These are phyloP conservation scores for Wallacemonas sp. DNA, from an alignment of 208 protist genomes.

Conservation along the genomic window DNA sequence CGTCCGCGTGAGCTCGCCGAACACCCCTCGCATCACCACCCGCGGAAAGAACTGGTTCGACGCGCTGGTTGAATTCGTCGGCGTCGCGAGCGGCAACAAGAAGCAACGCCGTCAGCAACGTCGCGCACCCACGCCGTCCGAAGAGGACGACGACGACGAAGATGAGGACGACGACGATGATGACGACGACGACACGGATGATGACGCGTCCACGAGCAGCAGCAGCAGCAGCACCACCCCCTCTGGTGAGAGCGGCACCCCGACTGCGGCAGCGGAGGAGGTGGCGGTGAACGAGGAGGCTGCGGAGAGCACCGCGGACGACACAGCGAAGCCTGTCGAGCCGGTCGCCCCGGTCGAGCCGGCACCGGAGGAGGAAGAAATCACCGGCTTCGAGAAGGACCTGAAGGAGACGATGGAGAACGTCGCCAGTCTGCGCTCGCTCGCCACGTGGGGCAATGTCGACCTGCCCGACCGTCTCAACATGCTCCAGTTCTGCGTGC, in stretches of 20 bases:
- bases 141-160: conserved; percentile 25
- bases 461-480: conserved; percentile 71
- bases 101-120: conserved; percentile 51
- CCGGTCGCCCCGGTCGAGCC: not conserved
- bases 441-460: conserved; percentile 86
- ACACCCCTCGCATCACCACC: conserved; percentile 47
- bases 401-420: conserved; percentile 66
- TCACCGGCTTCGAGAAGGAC: conserved; percentile 39
- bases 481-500: conserved; percentile 75
- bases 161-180: conserved; percentile 21
- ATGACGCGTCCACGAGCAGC: conserved; percentile 17
- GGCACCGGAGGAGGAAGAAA: conserved; percentile 25
- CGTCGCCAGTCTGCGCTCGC: conserved; percentile 53
- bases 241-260: too few relatives aligned
- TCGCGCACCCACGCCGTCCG: conserved; percentile 15
- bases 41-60: conserved; percentile 84
- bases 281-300: not conserved
- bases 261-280: not conserved
- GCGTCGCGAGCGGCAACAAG: conserved; percentile 72
- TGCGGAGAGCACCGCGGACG: not conserved
- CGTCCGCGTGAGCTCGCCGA: conserved; percentile 45
- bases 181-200: conserved; percentile 18
- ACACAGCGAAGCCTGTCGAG: too few relatives aligned
- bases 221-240: too few relatives aligned
- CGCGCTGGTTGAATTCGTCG: conserved; percentile 74